Conservation (phyloP, 352 stramenopile species). For the Phytophthora crassamura region DNA sequence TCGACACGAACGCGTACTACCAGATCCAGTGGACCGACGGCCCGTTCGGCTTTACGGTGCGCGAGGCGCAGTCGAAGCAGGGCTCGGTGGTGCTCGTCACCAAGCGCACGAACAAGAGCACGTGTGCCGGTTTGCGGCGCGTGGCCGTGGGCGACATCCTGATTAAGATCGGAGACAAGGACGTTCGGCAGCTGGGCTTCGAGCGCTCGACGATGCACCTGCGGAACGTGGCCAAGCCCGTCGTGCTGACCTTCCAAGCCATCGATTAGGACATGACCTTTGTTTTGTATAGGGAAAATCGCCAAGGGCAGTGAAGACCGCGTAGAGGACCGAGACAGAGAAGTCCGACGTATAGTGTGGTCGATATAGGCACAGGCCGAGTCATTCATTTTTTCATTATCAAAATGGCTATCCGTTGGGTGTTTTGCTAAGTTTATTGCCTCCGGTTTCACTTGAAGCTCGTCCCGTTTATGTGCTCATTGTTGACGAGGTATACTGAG, state of each 20-base stretch:
- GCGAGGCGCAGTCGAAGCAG: conserved; percentile 72
- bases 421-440: too few relatives aligned
- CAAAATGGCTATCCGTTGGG: neutral
- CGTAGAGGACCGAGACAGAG: conserved; percentile 14
- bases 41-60: conserved; percentile 81
- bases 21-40: conserved; percentile 84
- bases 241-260: conserved; percentile 80
- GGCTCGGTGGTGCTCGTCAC: conserved; percentile 80
- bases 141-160: conserved; percentile 82
- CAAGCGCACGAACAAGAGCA: conserved; percentile 81
- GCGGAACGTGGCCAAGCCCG: conserved; percentile 77
- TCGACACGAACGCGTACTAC: conserved; percentile 79
- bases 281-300: conserved; percentile 33
- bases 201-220: conserved; percentile 77
- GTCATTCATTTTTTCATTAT: conserved; percentile 28
- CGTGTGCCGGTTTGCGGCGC: conserved; percentile 73
- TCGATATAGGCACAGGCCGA: conserved; percentile 3
- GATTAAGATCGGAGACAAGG: conserved; percentile 78
- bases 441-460: too few relatives aligned
- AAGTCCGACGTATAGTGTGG: neutral
- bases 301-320: conserved; percentile 3
- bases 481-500: neutral
- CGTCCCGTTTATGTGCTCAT: too few relatives aligned
- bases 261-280: conserved; percentile 58
- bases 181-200: conserved; percentile 74